phyloP scores from a whole-genome alignment of 768 basidiomycete species.

The Pisolithus microcarpus region DNA sequence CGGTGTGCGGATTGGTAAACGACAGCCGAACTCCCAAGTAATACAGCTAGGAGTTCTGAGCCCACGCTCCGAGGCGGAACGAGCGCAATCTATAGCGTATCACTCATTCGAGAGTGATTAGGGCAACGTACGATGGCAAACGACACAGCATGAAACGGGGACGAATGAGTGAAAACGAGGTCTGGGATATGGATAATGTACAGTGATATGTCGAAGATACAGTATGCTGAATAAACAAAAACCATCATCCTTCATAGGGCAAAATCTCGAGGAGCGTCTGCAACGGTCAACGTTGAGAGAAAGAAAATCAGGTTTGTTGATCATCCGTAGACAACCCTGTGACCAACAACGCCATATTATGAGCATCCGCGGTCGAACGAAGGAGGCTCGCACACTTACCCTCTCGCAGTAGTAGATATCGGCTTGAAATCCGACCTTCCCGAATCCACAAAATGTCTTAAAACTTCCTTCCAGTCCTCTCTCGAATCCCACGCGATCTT shows the following conservation, averaged over 20 bases:
- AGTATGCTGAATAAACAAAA: conserved; percentile 4
- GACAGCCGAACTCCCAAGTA: too few relatives aligned
- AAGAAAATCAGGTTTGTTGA: conserved; percentile 1
- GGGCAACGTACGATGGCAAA: not conserved
- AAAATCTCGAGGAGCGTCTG: conserved; percentile 6
- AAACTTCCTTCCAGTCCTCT: conserved; percentile 65
- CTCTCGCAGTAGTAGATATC: conserved; percentile 69
- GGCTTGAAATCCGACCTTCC: conserved; percentile 76
- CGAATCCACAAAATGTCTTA: conserved; percentile 63
- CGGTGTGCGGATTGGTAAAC: too few relatives aligned
- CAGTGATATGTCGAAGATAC: not conserved
- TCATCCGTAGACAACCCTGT: conserved; percentile 41
- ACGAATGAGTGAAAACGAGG: too few relatives aligned
- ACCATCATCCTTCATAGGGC: not conserved
- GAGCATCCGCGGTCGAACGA: conserved; percentile 3
- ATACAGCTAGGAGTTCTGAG: too few relatives aligned
- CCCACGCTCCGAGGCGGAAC: too few relatives aligned
- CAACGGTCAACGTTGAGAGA: conserved; percentile 26
- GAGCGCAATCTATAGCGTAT: too few relatives aligned
- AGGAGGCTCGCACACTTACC: conserved; percentile 41
- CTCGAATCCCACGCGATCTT: conserved; percentile 72
- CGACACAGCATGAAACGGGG: too few relatives aligned
- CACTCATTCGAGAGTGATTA: not conserved
- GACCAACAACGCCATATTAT: not conserved
- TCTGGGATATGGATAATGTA: too few relatives aligned